These are phyloP conservation scores for Trichoderma reesei DNA, from an alignment of 495 filamentous ascomycete genomes.

Conservation along the genomic window DNA sequence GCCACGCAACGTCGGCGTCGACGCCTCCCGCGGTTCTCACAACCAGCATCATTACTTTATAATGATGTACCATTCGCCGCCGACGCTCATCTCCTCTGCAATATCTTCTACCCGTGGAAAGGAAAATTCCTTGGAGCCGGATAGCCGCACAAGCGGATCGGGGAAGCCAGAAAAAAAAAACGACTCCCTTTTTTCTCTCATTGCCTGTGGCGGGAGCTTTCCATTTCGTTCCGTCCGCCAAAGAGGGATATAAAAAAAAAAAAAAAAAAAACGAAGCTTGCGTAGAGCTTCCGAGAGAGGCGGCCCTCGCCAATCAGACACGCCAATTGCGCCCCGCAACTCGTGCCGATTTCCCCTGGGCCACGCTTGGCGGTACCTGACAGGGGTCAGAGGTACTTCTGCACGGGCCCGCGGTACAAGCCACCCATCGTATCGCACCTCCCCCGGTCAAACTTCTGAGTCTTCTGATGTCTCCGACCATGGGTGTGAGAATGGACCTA, in stretches of 20 bases:
- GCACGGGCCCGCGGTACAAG: neutral
- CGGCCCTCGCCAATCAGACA: neutral
- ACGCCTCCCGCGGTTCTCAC: neutral
- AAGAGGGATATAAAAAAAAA: no score
- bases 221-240: no score
- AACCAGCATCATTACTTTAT: neutral
- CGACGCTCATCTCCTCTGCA: neutral
- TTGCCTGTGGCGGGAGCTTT: no score
- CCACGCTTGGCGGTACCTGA: conserved; percentile 2
- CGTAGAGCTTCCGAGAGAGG: neutral
- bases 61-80: neutral
- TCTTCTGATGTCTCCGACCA: no score
- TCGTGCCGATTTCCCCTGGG: conserved; percentile 8
- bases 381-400: neutral
- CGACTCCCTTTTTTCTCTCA: neutral
- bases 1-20: neutral
- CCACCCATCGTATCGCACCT: no score
- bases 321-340: conserved; percentile 8
- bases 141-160: neutral
- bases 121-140: neutral
- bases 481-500: neutral
- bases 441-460: no score
- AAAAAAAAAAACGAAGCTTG: neutral
- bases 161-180: neutral
- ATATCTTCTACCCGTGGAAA: neutral